Evolutionary conservation across 495 filamentous ascomycete species (phyloP), one percentile per base, ranked within the genome.

Genomic region (Physcia stellaris): DNA sequence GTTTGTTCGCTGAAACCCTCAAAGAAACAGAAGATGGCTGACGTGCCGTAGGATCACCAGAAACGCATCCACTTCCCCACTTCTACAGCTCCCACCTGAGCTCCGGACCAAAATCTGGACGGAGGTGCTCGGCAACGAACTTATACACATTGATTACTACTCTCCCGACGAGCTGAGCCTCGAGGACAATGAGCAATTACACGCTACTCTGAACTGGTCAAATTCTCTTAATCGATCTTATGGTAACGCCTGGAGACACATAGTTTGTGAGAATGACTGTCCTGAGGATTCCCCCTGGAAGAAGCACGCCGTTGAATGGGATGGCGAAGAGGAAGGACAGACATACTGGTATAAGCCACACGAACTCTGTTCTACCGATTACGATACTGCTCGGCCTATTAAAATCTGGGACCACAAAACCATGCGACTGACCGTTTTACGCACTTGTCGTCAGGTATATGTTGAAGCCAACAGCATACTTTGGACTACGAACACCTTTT

Each of bases 81-180:
- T 41, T 7, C 30, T 35, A 4, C 27, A 24, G 19, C 30, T 41
- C 2, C 39, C 39, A 22, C 22, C 24, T 13, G 39, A 41, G 39
- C 21, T 41, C 9, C 29, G 39, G 12, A 23, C 32, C 16, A 35
- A 41, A 12, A 41, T 41, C 4, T 41, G 39, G 39, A 34, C 11
- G 1, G 39, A 41, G 20, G 30, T 34, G 11, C 20, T 41, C 11
- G 39, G 39, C 6, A 16, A 32, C 10, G 18, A 31, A 19, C 20
- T 41, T 2, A 10, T 41, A 6, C 39, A 41, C 19, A 4, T 41
- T 12, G 24, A 35, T 22, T 0, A 7, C 3, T n/a, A 35, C 16
- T 9, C 33, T 1, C 24, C 13, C 16, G 33, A 35, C 13, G n/a
- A n/a, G n/a, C n/a, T n/a, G n/a, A n/a, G n/a, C n/a, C n/a, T n/a